Conservation (phyloP, 1,284 basidiomycete species). For the Singerocomus inundabilis region DNA sequence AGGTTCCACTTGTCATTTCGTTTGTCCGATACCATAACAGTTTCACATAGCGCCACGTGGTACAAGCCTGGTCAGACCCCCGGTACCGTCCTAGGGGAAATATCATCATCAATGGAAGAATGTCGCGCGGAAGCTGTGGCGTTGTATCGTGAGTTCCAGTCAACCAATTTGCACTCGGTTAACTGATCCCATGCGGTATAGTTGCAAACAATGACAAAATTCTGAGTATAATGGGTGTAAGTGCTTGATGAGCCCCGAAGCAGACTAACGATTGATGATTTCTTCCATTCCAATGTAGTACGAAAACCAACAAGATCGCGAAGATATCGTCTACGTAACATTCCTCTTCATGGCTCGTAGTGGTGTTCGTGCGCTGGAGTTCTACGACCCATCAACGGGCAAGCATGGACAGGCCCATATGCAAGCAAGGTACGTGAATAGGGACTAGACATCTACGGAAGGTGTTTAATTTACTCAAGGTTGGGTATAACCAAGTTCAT, state of each 20-base stretch:
- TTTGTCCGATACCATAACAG: neutral
- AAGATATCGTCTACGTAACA: conserved; percentile 76
- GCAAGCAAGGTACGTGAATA: conserved; percentile 68
- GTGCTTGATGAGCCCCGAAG: conserved; percentile 18
- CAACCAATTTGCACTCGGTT: neutral
- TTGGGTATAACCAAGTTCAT: conserved; percentile 80
- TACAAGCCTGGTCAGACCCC: conserved; percentile 82
- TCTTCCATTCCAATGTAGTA: conserved; percentile 46
- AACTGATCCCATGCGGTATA: conserved; percentile 29
- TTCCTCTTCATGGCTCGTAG: conserved; percentile 85
- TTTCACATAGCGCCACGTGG: conserved; percentile 60
- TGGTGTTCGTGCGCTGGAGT: conserved; percentile 77
- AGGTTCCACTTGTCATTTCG: conserved; percentile 17
- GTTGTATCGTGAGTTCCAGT: conserved; percentile 57
- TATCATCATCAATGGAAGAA: conserved; percentile 86
- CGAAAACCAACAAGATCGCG: conserved; percentile 60
- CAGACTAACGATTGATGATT: neutral
- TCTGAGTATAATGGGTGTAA: conserved; percentile 72
- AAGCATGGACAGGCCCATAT: conserved; percentile 93
- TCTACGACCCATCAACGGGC: conserved; percentile 73
- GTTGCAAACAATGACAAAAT: conserved; percentile 72
- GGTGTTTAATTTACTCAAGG: conserved; percentile 36
- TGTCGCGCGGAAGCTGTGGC: conserved; percentile 84
- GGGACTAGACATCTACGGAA: neutral
- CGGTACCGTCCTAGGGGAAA: conserved; percentile 76